Evolutionary conservation across 2,329 filamentous ascomycete species (phyloP), one percentile per base, ranked within the genome.

Genomic region (Verticillium longisporum): DNA sequence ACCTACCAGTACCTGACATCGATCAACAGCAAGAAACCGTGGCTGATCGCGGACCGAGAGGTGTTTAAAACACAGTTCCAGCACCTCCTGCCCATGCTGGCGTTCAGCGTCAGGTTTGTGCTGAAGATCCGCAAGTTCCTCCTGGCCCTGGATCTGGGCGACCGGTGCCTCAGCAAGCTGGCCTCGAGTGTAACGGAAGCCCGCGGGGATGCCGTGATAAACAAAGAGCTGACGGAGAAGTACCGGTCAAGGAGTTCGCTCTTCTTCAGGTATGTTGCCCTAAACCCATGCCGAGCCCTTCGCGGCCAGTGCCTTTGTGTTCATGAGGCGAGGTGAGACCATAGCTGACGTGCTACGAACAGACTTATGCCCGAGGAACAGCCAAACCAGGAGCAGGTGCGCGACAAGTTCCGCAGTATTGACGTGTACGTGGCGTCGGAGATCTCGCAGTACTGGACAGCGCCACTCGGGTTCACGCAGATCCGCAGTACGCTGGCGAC

Each of bases 21-120:
- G 9, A 36, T 50, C 5, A 15, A 55, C 6, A 31, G 41, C 32
- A 57, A 56, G 45, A 56, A 33, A 15, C 45, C 45, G 14, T 62
- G 58, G 61, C 50, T 62, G 15, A 62, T 62, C 14, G 61, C 61
- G 11, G 61, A 62, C 36, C 58, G 61, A 34, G 56, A 55, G 32
- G 14, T 58, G 32, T 38, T 60, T 2, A 53, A 56, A 32, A 26
- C 15, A 6, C 55, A 60, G 10, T 62, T 62, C 21, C 45, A 53
- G 21, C 14, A 18, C 11, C n/a, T 60, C 7, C 14, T 62, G n/a
- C 59, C 61, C 4, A 18, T 62, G 4, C 56, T 60, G 21, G 58
- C 58, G 7, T 45, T 62, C 41, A 54, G 56, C 15, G n/a, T 33
- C 6, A 45, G 56, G 50, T 58, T 59, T 21, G 53, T 62, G 18